Conservation (phyloP, 345 rosid species). For the Bruguiera parviflora region DNA sequence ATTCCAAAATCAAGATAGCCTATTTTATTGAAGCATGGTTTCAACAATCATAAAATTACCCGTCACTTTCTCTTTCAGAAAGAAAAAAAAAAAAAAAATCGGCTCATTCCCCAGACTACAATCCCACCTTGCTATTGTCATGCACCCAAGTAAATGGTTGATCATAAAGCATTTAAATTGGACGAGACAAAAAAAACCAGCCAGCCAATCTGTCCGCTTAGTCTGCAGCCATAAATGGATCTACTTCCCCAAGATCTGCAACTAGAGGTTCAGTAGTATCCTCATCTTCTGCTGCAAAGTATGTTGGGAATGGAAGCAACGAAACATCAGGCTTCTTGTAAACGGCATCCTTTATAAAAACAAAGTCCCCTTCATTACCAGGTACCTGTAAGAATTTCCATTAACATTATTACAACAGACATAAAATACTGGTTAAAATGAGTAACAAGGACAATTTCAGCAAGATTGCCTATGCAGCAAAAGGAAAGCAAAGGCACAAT, state of each 20-base stretch:
- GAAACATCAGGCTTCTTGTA: slow-evolving; percentile 77
- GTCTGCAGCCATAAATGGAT: slow-evolving; percentile 68
- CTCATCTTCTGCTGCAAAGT: slow-evolving; percentile 59
- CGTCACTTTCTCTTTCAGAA: no score
- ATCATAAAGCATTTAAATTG: slow-evolving; percentile 6
- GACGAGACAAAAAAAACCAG: not conserved
- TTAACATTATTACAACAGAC: not conserved
- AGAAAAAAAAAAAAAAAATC: not conserved
- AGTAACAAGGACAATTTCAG: no score
- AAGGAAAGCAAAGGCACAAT: not conserved
- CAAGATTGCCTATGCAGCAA: not conserved
- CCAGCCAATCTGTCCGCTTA: slow-evolving; percentile 5
- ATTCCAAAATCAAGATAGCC: no score
- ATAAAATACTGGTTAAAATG: not conserved
- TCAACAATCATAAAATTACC: no score
- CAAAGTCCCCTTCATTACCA: slow-evolving; percentile 87
- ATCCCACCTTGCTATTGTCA: slow-evolving; percentile 1
- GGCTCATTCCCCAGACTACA: slow-evolving; percentile 8
- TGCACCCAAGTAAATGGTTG: slow-evolving; percentile 1
- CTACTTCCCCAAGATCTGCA: slow-evolving; percentile 82
- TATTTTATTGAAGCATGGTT: no score
- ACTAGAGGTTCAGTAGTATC: slow-evolving; percentile 47
- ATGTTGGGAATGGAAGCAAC: slow-evolving; percentile 85
- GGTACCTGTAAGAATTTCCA: slow-evolving; percentile 55
- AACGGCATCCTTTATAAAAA: slow-evolving; percentile 74